These are phyloP conservation scores for Vigna radiata DNA, from an alignment of 306 rosid species.

Conservation along the genomic window DNA sequence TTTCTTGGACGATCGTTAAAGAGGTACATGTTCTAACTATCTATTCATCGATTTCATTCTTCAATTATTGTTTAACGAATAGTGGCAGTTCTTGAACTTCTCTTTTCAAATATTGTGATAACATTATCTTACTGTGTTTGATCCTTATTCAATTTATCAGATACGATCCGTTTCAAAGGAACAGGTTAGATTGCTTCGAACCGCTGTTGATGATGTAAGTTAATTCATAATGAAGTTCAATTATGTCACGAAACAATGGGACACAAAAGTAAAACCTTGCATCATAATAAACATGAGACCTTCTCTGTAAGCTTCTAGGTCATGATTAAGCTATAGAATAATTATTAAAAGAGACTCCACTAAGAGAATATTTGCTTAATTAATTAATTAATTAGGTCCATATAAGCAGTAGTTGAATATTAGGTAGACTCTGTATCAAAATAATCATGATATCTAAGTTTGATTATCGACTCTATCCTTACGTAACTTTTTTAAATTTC, in stretches of 20 bases:
- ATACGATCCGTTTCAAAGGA: slow-evolving; percentile 54
- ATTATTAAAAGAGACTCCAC: background rate
- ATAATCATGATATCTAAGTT: background rate
- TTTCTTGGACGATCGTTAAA: slow-evolving; percentile 59
- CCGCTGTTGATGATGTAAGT: slow-evolving; percentile 80
- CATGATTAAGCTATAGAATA: background rate
- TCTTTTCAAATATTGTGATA: background rate
- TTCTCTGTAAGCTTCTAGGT: background rate
- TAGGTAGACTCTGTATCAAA: background rate
- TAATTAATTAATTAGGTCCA: background rate
- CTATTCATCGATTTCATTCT: background rate
- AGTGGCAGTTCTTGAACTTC: background rate
- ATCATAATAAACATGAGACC: background rate
- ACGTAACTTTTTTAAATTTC: background rate
- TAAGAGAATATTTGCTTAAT: background rate
- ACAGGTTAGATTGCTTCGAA: slow-evolving; percentile 60
- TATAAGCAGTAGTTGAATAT: background rate
- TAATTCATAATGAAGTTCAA: background rate
- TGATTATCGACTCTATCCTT: background rate
- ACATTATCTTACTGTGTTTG: background rate
- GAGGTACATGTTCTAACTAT: slow-evolving; percentile 28
- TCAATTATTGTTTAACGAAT: background rate
- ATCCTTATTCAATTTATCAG: slow-evolving; percentile 40
- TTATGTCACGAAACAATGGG: background rate
- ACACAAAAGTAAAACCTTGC: slow-evolving; percentile 11